Evolutionary conservation across 441 rosid genomes (phyloP), one percentile per base, ranked within the genome.

Genomic region (Eruca vesicaria): DNA sequence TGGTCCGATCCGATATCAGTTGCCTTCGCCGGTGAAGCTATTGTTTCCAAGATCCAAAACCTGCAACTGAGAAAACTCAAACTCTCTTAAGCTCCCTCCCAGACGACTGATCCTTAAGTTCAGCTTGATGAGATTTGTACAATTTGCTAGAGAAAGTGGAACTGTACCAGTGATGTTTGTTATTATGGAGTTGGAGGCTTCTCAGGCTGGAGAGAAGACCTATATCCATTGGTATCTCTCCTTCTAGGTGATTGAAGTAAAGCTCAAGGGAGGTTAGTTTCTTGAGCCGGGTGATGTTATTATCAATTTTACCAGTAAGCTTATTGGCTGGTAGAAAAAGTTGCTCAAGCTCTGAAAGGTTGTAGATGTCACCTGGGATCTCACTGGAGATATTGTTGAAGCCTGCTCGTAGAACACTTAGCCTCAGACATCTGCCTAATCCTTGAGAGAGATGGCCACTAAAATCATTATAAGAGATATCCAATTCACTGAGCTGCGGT

Each of bases 21-120:
- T n/a, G n/a, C n/a, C n/a, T n/a, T n/a, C n/a, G n/a, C n/a, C n/a
- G n/a, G 79, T 81, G 63, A 92, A 92, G 63, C 75, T 76, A 69
- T 92, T 92, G 82, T 85, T 82, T 29, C 96, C 92, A 7, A 92
- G 96, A 71, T 92, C 97, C 18, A 92, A 86, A 56, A 79, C 71
- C 64, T 9, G 57, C 28, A 90, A 74, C 6, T 56, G 62, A 21
- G 89, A 85, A 86, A 92, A 88, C 73, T 90, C 77, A 8, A 88
- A 76, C 63, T 64, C 78, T 1, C 87, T 74, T 26, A 92, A 82
- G 66, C 38, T 69, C 58, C 97, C 94, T 66, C 26, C 48, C 77
- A 92, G 82, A 20, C 31, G 61, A 68, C 90, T 90, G 66, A 85
- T 86, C 70, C 96, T 45, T 81, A 92, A 77, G 76, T 86, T 90